Percentiles rank a stretch among this genome's conserved stretches.
phyloP scores from a whole-genome alignment of 495 filamentous ascomycete genomes.

The Rostrohypoxylon terebratum region DNA sequence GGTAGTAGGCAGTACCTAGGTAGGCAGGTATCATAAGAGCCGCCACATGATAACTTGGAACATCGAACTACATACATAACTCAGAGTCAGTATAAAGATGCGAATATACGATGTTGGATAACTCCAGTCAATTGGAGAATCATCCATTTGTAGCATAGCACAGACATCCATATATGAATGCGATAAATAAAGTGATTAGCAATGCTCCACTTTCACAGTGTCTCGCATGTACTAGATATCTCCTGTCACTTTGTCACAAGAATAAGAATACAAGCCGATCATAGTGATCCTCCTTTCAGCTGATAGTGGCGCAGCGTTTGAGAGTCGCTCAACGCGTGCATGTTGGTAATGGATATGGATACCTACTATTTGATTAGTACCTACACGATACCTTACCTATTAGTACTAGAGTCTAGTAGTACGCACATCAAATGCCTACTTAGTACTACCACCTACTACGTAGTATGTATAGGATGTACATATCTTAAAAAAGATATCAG shows the following conservation, averaged over 20 bases:
- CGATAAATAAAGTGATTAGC: background rate
- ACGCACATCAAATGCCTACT: background rate
- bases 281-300: slow-evolving; percentile 1
- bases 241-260: slow-evolving; percentile 8
- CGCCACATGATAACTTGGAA: no score
- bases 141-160: background rate
- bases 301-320: slow-evolving; percentile 13
- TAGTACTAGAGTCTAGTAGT: background rate
- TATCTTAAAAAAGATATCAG: background rate
- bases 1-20: no score
- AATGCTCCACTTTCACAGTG: background rate
- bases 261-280: background rate
- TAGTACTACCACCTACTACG: no score
- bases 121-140: background rate
- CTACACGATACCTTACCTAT: background rate
- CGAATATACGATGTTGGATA: background rate
- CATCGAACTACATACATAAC: background rate
- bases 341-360: no score
- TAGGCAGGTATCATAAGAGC: no score
- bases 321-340: background rate
- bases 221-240: slow-evolving; percentile 5
- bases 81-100: background rate
- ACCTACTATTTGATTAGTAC: no score
- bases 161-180: background rate
- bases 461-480: no score